Conservation (phyloP, 192 early-diverging fungal genomes). For the Coemansia sp. region DNA sequence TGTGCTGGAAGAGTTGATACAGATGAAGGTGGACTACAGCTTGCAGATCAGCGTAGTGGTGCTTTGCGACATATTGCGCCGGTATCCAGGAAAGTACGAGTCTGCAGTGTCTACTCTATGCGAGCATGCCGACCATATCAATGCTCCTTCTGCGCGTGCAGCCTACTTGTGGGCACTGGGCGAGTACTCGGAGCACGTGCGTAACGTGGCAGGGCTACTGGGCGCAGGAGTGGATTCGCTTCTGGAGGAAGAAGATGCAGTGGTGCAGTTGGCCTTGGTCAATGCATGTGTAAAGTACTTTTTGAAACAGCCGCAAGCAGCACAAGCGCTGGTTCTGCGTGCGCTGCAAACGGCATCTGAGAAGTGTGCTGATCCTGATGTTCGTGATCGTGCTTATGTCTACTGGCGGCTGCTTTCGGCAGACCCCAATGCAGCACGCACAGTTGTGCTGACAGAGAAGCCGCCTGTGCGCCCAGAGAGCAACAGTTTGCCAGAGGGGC, state of each 20-base stretch:
- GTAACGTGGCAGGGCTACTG: constrained; percentile 78
- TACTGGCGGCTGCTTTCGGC: constrained; percentile 97
- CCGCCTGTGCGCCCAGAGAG: constrained; percentile 76
- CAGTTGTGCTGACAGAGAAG: constrained; percentile 86
- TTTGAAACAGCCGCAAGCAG: constrained; percentile 81
- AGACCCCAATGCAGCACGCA: constrained; percentile 89
- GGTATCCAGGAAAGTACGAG: constrained; percentile 86
- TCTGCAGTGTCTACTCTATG: constrained; percentile 83
- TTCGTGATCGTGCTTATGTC: constrained; percentile 93
- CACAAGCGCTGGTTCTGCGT: constrained; percentile 82
- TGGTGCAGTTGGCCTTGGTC: constrained; percentile 90
- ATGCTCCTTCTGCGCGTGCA: constrained; percentile 89
- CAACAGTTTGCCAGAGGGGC: constrained; percentile 61
- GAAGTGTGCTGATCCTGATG: constrained; percentile 90
- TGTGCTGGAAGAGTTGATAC: constrained; percentile 86
- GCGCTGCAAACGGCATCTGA: constrained; percentile 86
- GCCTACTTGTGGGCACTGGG: constrained; percentile 95
- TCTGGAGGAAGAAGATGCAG: constrained; percentile 71
- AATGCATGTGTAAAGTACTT: constrained; percentile 93
- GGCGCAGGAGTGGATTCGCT: constrained; percentile 79
- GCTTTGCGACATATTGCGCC: constrained; percentile 93
- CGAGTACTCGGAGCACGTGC: constrained; percentile 89
- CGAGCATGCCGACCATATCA: constrained; percentile 82
- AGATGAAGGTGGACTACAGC: constrained; percentile 83
- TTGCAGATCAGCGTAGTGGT: constrained; percentile 91